Percentiles rank a stretch among this genome's conserved stretches.
These are phyloP conservation scores for Berkeleyomyces basicola DNA, from an alignment of 2,329 filamentous ascomycete genomes.

Conservation along the genomic window DNA sequence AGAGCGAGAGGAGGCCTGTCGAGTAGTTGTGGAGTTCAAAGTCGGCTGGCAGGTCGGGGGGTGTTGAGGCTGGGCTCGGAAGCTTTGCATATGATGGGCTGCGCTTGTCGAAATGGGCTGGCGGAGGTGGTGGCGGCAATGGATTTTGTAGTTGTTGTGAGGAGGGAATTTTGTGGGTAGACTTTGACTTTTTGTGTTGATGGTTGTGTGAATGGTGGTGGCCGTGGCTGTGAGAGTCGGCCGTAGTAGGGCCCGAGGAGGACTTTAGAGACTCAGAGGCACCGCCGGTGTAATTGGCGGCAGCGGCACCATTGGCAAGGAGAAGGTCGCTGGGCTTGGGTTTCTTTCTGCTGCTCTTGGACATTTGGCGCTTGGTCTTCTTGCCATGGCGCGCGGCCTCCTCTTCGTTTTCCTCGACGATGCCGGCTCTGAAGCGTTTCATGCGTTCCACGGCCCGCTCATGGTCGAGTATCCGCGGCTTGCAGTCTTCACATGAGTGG, in stretches of 20 bases:
- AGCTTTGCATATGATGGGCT: slow-evolving; percentile 47
- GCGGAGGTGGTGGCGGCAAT: slow-evolving; percentile 29
- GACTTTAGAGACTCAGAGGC: background rate
- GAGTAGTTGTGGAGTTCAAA: slow-evolving; percentile 54
- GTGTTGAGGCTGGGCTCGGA: slow-evolving; percentile 62
- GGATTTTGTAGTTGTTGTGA: slow-evolving; percentile 21
- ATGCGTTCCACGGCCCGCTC: slow-evolving; percentile 56
- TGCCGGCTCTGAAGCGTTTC: slow-evolving; percentile 27
- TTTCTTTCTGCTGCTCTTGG: slow-evolving; percentile 83
- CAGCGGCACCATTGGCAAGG: slow-evolving; percentile 30
- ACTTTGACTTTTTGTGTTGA: slow-evolving; percentile 58
- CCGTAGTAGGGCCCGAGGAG: slow-evolving; percentile 33
- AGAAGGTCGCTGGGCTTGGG: slow-evolving; percentile 51
- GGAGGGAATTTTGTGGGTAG: slow-evolving; percentile 60
- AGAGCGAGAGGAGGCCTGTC: slow-evolving; percentile 56
- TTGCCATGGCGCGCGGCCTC: slow-evolving; percentile 43
- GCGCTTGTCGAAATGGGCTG: slow-evolving; percentile 48
- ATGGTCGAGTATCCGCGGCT: slow-evolving; percentile 57
- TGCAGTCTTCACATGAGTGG: slow-evolving; percentile 82
- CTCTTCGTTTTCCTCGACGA: slow-evolving; percentile 29
- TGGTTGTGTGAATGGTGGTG: slow-evolving; percentile 25
- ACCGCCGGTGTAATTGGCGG: background rate
- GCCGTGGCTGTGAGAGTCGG: slow-evolving; percentile 29
- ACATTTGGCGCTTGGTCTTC: slow-evolving; percentile 54
- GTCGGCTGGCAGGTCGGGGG: slow-evolving; percentile 47